Base-by-base conservation (phyloP, 345 rosid species). In the Kernera saxatilis region DNA sequence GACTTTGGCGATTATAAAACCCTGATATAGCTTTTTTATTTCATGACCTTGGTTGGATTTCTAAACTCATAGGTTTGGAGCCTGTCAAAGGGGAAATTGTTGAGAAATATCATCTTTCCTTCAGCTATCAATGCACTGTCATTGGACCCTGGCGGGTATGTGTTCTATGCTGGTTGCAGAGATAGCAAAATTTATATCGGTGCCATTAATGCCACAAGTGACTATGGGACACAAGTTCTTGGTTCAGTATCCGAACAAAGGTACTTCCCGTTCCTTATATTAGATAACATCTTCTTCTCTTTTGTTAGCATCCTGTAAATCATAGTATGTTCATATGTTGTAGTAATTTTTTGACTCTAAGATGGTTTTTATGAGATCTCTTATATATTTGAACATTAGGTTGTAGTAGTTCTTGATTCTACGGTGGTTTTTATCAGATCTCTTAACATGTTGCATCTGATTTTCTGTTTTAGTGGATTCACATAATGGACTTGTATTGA, bases 91-190 rank as follows among this genome's bases (percentile, higher is more conserved):
- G 95, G 96, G 18, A 73, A 40, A 27, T 58, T 88, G 55, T 69
- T 88, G 80, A 83, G 83, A 84, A 91, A 76, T 66, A 59, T 94
- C 46, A 56, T 81, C 25, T 89, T 91, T 79, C 90, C 91, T 69
- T 82, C 96, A 55, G 71, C 79, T 56, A 89, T 94, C 68, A 88
- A 89, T 82, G 84, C 91, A 50, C 72, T 94, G 53, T 86, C 86
- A 10, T 70, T 94, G 76, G 95, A 91, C 71, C 96, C 99, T 74
- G 88, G 84, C 17, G 93, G 89, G 72, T 77, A 78, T 73, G 84
- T 88, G 59, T 91, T 94, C 77, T 89, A 86, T 84, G 99, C 96
- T 53, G 99, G 98, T 52, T 60, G 89, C 43, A 80, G 76, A 73
- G 98, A 91, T 79, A 90, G 99, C 22, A 83, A 82, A 55, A 88